Base-by-base conservation (phyloP, 441 rosid species). In the Capsella rubella region DNA sequence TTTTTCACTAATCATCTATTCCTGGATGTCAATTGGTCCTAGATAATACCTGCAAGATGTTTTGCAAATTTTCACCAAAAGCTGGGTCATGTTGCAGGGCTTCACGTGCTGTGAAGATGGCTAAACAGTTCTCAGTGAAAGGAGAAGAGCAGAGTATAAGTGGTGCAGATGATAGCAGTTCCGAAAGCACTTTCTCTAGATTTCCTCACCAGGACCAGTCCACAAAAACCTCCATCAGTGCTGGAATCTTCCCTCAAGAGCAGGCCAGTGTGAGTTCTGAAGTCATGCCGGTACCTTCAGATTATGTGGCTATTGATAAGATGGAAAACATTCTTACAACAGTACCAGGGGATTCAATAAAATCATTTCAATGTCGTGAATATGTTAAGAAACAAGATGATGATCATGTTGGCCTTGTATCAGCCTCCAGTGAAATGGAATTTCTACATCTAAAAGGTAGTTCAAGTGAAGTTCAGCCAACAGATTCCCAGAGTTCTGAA, bases 251-350 rank as follows among this genome's bases (percentile, higher is more conserved):
- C 68, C 96, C 96, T 60, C 96, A 85, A 65, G 98, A 82, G 37
- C 98, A 87, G 80, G 87, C 74, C 72, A 92, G 98, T 83, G 66
- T 96, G 71, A 88, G 99, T 81, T 93, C 97, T 75, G 99, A 92
- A 82, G 99, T 87, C 63, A 78, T 78, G 72, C 78, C 79, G 46
- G 59, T 80, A 52, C 74, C 87, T 58, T 57, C 84, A 74, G 85
- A 81, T 78, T 75, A 73, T 75, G 53, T 72, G 37, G 80, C 50
- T 59, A 79, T 80, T 79, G 86, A 87, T 78, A 89, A 89, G 81
- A 53, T 71, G 71, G 90, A 76, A 68, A 82, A 68, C 64, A 79
- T 76, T 67, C 65, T 79, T 66, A 50, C 79, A 69, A 71, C 73
- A 65, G 61, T 82, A 29, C 85, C 67, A 34, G 82, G 80, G 84